Base-by-base conservation (phyloP, 2,329 filamentous ascomycete species). In the Ceratocystis alfenasii region DNA sequence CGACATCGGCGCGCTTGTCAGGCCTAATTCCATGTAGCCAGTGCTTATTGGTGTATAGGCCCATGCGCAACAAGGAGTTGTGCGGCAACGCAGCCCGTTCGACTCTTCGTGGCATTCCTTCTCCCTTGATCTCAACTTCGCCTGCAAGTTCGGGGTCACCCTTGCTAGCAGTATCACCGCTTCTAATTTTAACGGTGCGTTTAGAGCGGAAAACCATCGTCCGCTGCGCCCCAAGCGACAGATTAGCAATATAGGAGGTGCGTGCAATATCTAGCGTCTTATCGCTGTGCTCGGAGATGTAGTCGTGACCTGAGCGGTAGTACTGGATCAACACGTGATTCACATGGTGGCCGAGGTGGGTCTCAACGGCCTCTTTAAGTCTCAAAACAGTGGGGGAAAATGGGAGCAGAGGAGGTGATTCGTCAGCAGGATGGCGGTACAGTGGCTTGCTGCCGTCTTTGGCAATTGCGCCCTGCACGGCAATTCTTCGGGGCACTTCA, bases 211-310 rank as follows among this genome's bases (percentile, higher is more conserved):
- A 83, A 0, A 89, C 82, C 92, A 97, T 96, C 1, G 86, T 92
- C 64, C 94, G 82, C 75, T 95, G 87, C 0, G 93, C 92, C 1
- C 94, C 94, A n/a, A 97, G 81, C 70, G 90, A 96, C 62, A 96
- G 85, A 72, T 97, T 99, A 69, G 92, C 90, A 70, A 99, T 95
- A 68, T 81, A 92, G 28, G 89, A 94, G 3, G 81, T 85, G 30
- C 82, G 84, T 12, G 85, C 86, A 66, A 99, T 94, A 73, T 99
- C 94, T 28, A 99, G 79, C 0, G 93, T 96, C 76, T 99, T 99
- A 74, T 99, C 94, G 48, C 90, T 95, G 73, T 99, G 94, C 73
- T 99, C 94, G 0, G 90, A 94, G 69, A 99, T 99, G 73, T 90
- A 90, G 75, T 99, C 94, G 61, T 84, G 85, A 2, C 93, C 90